Evolutionary conservation across 257 asterid species (phyloP).

Genomic region (Anisodus acutangulus): DNA sequence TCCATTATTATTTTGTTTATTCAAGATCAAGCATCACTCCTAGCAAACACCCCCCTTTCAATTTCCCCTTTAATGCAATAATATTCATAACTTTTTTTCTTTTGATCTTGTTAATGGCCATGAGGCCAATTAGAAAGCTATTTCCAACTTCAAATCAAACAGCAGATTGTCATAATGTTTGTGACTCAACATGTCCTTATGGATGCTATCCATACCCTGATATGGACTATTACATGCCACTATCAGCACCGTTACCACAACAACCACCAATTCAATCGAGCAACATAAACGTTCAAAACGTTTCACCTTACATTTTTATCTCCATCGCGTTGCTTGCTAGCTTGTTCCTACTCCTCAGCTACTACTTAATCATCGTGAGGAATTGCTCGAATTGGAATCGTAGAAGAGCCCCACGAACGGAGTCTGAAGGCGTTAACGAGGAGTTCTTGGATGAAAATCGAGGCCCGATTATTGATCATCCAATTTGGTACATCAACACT

Average conservation of each 20-base stretch:
- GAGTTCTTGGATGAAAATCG: constrained; percentile 13
- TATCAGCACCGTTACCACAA: not conserved
- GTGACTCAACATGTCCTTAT: constrained; percentile 30
- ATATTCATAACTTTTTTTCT: not conserved
- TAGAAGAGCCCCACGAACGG: not conserved
- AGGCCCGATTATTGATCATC: constrained; percentile 16
- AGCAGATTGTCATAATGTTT: constrained; percentile 1
- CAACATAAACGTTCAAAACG: not conserved
- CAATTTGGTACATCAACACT: constrained; percentile 27
- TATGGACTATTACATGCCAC: constrained; percentile 4
- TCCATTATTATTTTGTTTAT: constrained; percentile 13
- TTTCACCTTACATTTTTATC: constrained; percentile 24
- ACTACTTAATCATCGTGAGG: constrained; percentile 28
- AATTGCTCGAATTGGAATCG: constrained; percentile 32
- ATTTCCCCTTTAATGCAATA: not conserved
- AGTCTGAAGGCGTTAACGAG: not conserved
- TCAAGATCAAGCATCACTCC: not conserved
- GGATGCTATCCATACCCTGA: constrained; percentile 14
- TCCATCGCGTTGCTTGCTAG: not conserved
- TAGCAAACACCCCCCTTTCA: not conserved
- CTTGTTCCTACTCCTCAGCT: constrained; percentile 18
- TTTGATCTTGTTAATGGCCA: not conserved
- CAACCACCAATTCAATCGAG: not conserved
- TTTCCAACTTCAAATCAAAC: constrained; percentile 21
- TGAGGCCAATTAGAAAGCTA: constrained; percentile 7